These are phyloP conservation scores for Kandelia obovata DNA, from an alignment of 345 rosid genomes.

Conservation along the genomic window DNA sequence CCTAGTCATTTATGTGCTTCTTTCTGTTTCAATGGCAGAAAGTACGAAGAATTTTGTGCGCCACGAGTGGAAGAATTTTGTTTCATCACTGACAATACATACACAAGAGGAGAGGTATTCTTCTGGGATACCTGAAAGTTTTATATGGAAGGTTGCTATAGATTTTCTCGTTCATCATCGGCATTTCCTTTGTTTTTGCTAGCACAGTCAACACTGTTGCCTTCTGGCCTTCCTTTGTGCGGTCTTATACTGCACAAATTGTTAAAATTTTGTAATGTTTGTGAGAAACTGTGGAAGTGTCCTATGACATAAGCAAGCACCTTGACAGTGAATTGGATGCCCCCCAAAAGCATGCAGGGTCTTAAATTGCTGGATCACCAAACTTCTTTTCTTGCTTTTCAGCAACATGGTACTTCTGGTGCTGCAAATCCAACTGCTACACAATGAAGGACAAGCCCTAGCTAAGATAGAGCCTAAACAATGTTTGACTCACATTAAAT, in stretches of 20 bases:
- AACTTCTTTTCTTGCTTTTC: too few relatives aligned
- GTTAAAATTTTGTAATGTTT: too few relatives aligned
- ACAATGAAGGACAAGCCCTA: too few relatives aligned
- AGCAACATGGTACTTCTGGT: too few relatives aligned
- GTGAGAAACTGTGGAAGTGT: too few relatives aligned
- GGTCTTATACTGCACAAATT: neutral
- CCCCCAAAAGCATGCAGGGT: too few relatives aligned
- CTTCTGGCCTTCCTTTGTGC: neutral
- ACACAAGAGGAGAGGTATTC: conserved; percentile 63
- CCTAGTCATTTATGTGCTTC: conserved; percentile 14
- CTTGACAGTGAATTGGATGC: too few relatives aligned
- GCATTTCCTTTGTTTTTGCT: neutral
- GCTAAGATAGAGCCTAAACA: neutral
- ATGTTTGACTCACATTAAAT: neutral
- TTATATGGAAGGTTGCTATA: neutral
- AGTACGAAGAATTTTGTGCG: conserved; percentile 84
- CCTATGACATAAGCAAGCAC: too few relatives aligned
- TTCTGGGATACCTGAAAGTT: conserved; percentile 1
- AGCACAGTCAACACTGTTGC: neutral
- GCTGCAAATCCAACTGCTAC: too few relatives aligned
- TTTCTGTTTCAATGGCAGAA: conserved; percentile 43
- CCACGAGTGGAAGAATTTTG: conserved; percentile 88
- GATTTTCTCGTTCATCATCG: neutral
- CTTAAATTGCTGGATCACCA: too few relatives aligned
- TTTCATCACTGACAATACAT: conserved; percentile 87